Evolutionary conservation across 352 stramenopile genomes (phyloP).

Genomic region (Pythium biforme): DNA sequence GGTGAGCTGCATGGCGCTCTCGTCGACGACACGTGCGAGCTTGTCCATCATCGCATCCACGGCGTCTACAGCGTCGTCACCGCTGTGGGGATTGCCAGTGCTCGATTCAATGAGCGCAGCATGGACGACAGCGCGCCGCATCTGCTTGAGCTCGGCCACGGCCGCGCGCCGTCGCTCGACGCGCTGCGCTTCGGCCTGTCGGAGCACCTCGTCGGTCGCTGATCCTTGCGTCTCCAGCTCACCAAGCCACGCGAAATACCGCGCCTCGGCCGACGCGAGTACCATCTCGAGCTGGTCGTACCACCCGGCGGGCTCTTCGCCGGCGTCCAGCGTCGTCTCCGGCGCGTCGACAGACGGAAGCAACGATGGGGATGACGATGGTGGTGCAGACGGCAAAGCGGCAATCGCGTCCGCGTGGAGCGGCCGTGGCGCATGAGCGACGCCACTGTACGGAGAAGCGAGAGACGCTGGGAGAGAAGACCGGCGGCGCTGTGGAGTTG

Average conservation of each 20-base stretch:
- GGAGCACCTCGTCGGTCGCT: slow-evolving; percentile 18
- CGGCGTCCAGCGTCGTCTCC: not conserved
- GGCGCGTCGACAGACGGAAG: not conserved
- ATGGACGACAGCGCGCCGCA: slow-evolving; percentile 6
- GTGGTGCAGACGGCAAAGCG: not conserved
- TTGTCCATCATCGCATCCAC: slow-evolving; percentile 41
- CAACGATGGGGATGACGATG: not conserved
- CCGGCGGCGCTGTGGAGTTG: not conserved
- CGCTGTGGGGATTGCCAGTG: not conserved
- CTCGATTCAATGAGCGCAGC: not conserved
- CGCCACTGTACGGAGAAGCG: not conserved
- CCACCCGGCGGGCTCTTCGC: slow-evolving; percentile 21
- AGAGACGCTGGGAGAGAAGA: slow-evolving; percentile 1
- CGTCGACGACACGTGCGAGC: slow-evolving; percentile 38
- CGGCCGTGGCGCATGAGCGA: too few species aligned
- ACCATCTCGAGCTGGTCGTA: slow-evolving; percentile 35
- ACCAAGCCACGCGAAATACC: slow-evolving; percentile 23
- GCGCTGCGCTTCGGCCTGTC: slow-evolving; percentile 15
- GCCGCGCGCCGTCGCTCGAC: slow-evolving; percentile 10
- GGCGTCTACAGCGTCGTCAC: not conserved
- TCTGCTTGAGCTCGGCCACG: slow-evolving; percentile 16
- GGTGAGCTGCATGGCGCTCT: slow-evolving; percentile 33
- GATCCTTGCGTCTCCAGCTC: slow-evolving; percentile 26
- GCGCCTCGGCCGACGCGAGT: slow-evolving; percentile 26
- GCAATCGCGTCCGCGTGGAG: not conserved